A percentile compares a stretch with the other conserved stretches of the same genome.
phyloP scores from a whole-genome alignment of 768 basidiomycete species.

The Lyophyllum shimeji region DNA sequence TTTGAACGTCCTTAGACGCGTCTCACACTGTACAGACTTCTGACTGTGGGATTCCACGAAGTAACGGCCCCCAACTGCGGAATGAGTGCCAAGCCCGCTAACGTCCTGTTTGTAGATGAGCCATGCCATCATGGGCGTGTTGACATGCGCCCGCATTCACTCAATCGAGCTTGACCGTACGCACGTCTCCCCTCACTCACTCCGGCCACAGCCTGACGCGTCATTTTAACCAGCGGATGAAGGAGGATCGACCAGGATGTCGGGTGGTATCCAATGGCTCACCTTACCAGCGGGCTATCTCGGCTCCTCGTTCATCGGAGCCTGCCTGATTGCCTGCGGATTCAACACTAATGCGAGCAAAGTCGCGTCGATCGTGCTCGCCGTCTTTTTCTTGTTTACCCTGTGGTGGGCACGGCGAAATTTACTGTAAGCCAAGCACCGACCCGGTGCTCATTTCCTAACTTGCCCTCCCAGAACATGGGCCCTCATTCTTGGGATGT shows the following conservation, averaged over 20 bases:
- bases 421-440: conserved; percentile 52
- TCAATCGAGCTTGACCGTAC: conserved; percentile 85
- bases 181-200: conserved; percentile 27
- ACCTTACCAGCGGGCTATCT: conserved; percentile 84
- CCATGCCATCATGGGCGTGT: conserved; percentile 76
- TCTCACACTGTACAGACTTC: conserved; percentile 42
- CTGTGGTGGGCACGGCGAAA: conserved; percentile 86
- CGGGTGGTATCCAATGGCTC: conserved; percentile 78
- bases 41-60: conserved; percentile 90
- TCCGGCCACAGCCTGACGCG: background rate
- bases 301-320: conserved; percentile 85
- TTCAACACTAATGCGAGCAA: conserved; percentile 91
- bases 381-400: conserved; percentile 83
- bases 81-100: background rate
- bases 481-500: conserved; percentile 76
- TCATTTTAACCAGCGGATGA: conserved; percentile 62
- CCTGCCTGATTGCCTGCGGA: conserved; percentile 82
- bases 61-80: conserved; percentile 31
- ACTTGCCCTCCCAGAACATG: conserved; percentile 54
- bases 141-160: conserved; percentile 85
- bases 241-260: conserved; percentile 85
- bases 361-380: conserved; percentile 75
- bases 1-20: background rate
- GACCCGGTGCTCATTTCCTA: background rate
- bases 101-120: conserved; percentile 58